Evolutionary conservation across 2,329 filamentous ascomycete genomes (phyloP).

Genomic region (Colletotrichum euphorbiae): DNA sequence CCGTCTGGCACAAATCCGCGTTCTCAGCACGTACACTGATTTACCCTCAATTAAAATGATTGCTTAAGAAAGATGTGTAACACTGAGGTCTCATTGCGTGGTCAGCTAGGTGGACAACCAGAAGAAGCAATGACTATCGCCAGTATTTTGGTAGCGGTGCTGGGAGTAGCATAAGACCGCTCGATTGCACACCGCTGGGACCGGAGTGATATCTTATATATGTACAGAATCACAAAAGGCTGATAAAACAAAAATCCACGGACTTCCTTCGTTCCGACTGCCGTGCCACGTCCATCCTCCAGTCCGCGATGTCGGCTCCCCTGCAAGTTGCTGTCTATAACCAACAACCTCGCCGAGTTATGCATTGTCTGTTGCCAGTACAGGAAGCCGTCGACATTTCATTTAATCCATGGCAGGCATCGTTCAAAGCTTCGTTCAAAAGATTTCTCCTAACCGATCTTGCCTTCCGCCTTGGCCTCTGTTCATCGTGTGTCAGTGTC

Average conservation of each 20-base stretch:
- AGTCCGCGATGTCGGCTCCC: neutral
- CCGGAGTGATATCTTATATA: constrained; percentile 18
- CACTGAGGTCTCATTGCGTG: no score
- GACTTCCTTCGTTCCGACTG: neutral
- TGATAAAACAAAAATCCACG: constrained; percentile 9
- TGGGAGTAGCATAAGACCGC: neutral
- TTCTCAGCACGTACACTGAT: no score
- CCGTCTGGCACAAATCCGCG: no score
- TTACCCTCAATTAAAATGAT: no score
- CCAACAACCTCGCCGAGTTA: neutral
- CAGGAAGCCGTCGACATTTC: neutral
- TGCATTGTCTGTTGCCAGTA: neutral
- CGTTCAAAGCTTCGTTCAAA: neutral
- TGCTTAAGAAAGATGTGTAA: no score
- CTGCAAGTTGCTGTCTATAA: neutral
- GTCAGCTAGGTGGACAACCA: neutral
- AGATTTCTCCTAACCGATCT: constrained; percentile 60
- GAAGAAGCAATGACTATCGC: neutral
- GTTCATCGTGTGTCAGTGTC: constrained; percentile 5
- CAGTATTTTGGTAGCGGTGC: neutral
- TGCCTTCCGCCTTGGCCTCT: constrained; percentile 70
- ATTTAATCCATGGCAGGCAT: neutral
- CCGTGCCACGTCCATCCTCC: neutral
- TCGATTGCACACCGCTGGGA: neutral
- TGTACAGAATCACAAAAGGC: constrained; percentile 30